Evolutionary conservation across 768 basidiomycete species (phyloP), one percentile per base, ranked within the genome.

Genomic region (Suillus decipiens): DNA sequence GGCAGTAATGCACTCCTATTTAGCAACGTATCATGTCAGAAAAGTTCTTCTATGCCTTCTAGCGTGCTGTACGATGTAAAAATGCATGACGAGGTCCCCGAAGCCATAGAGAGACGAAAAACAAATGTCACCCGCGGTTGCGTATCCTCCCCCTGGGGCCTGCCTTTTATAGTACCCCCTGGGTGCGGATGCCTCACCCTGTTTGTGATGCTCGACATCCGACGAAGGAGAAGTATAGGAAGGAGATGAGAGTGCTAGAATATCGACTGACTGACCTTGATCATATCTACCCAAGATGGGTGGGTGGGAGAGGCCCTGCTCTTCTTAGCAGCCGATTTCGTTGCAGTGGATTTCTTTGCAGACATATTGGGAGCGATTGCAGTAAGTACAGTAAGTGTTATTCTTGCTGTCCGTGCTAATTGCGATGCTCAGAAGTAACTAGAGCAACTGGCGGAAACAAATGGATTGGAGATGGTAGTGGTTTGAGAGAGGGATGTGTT

Each of bases 1-100:
- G 61, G 79, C 82, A 65, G 82, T 76, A 75, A 96, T 92, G 70
- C 92, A 93, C 80, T 95, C 94, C 93, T 95, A 78, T 67, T 75
- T 57, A 57, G 39, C 15, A n/a, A 41, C 31, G 17, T 31, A 39
- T 19, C 9, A 19, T 41, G 39, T 57, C 31, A 57, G 56, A 41
- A 57, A 36, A 57, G 39, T 57, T 57, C 6, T 28, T 31, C 17
- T 24, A 6, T 41, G 37, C 10, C 24, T 41, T 15, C 17, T 19
- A 41, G 39, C 17, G 31, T 39, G 10, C 39, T 36, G 14, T 41
- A 63, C 9, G 33, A 42, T 42, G 14, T n/a, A n/a, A 63, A 37
- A 15, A 41, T 34, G 33, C 1, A 57, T 41, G 17, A 28, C 6
- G 19, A 41, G 28, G 39, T n/a, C 56, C 17, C 10, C 31, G 11